Percentiles rank a stretch among this genome's conserved stretches.
Evolutionary conservation across 176 grass and related monocot species (phyloP).

Genomic region (Triticum monococcum): DNA sequence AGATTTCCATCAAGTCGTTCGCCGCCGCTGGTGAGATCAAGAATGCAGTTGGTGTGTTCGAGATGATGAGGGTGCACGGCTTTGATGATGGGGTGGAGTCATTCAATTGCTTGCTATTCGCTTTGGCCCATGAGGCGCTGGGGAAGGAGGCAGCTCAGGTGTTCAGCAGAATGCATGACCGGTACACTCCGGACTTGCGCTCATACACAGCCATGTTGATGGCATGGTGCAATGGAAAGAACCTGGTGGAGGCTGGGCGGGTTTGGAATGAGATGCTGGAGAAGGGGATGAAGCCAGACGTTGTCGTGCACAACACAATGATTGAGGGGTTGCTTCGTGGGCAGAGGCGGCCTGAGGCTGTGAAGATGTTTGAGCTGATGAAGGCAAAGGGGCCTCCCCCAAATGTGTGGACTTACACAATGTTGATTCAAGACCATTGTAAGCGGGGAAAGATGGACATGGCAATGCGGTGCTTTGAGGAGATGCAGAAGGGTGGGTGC

Average conservation of each 20-base stretch:
- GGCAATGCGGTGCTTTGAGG: conserved; percentile 54
- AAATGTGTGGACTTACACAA: conserved; percentile 75
- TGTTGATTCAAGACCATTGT: conserved; percentile 69
- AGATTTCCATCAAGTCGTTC: conserved; percentile 67
- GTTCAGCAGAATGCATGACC: conserved; percentile 64
- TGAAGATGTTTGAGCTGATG: conserved; percentile 96
- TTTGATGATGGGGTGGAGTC: conserved; percentile 71
- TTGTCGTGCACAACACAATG: conserved; percentile 79
- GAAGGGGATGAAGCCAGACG: conserved; percentile 64
- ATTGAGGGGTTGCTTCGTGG: conserved; percentile 72
- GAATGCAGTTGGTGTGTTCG: conserved; percentile 73
- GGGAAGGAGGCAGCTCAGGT: conserved; percentile 71
- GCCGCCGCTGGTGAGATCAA: conserved; percentile 56
- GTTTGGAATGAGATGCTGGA: conserved; percentile 95
- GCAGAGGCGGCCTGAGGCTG: conserved; percentile 64
- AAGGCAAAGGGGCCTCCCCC: conserved; percentile 79
- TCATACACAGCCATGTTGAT: conserved; percentile 67
- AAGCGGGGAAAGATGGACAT: conserved; percentile 88
- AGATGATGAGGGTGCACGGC: conserved; percentile 60
- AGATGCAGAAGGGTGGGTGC: conserved; percentile 58
- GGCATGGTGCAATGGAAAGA: conserved; percentile 76
- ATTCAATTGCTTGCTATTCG: conserved; percentile 77
- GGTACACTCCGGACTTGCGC: conserved; percentile 50
- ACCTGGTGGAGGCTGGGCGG: conserved; percentile 66
- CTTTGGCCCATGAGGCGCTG: conserved; percentile 56